Base-by-base conservation (phyloP, 768 basidiomycete genomes). In the Gymnopilus junonius region DNA sequence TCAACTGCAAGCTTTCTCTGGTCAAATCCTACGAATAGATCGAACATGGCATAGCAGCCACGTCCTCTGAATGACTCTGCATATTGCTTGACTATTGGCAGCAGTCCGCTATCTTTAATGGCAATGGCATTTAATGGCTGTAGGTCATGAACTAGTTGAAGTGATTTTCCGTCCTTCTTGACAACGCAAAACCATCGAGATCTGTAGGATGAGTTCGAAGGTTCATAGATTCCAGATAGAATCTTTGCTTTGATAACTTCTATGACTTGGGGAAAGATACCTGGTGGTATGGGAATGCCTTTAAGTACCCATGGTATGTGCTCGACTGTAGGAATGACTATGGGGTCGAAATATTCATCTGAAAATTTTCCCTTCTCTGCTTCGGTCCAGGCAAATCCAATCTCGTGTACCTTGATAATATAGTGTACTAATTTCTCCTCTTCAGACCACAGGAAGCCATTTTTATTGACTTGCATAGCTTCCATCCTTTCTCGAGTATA, bases 151-250 rank as follows among this genome's bases (percentile, higher is more conserved):
- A 82, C 78, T 0, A 79, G 55, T 0, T 73, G 65, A 1, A 82
- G 65, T 1, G 46, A 57, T 43, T 73, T 73, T 0, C 76, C 70
- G 45, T 77, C 71, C 59, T 79, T 78, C 68, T 80, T 79, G 7
- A 69, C 20, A 0, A 82, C 76, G 32, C 74, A 76, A 56, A 81
- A 83, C 76, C 76, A 80, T n/a, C n/a, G n/a, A n/a, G n/a, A n/a
- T n/a, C n/a, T n/a, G n/a, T n/a, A n/a, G n/a, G n/a, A n/a, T n/a
- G 73, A 73, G 37, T 80, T 73, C 0, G 74, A 78, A 0, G 72
- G 74, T 65, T 84, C 75, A 53, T 81, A 82, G 0, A 81, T 74
- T 0, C 82, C 77, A 0, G 79, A 69, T 0, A 63, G 69, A 4
- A 83, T 72, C 61, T 83, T 83, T 1, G 68, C 59, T n/a, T 32